A percentile compares a stretch with the other conserved stretches of the same genome.
These are phyloP conservation scores for Clonostachys byssicola DNA, from an alignment of 2,329 filamentous ascomycete species.

Conservation along the genomic window DNA sequence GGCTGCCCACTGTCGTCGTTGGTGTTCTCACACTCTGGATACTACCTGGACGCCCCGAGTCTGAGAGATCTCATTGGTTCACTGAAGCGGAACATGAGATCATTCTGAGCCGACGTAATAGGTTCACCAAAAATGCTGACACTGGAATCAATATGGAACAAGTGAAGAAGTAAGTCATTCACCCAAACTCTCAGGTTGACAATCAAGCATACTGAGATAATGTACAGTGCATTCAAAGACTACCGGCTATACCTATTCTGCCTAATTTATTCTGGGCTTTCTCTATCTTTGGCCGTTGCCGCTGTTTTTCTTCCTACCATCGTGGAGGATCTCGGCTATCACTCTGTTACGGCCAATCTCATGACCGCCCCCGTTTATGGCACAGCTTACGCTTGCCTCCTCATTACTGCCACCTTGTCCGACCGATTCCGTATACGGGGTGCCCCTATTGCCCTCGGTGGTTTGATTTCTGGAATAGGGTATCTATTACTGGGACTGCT, in stretches of 20 bases:
- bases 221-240: constrained; percentile 4
- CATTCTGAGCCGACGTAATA: constrained; percentile 5
- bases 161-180: constrained; percentile 2
- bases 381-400: constrained; percentile 3
- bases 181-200: neutral
- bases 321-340: constrained; percentile 8
- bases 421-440: constrained; percentile 5
- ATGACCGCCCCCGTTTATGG: constrained; percentile 8
- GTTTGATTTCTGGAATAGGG: constrained; percentile 5
- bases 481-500: constrained; percentile 7
- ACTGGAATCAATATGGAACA: constrained; percentile 8
- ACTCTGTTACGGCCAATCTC: constrained; percentile 7
- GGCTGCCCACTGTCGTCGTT: constrained; percentile 4
- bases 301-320: constrained; percentile 8
- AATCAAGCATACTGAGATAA: neutral
- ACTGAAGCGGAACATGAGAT: constrained; percentile 7
- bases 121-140: constrained; percentile 7
- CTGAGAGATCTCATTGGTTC: constrained; percentile 7
- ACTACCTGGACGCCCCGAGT: constrained; percentile 6
- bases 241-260: constrained; percentile 8
- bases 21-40: constrained; percentile 7
- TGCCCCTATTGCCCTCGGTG: constrained; percentile 5
- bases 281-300: constrained; percentile 7
- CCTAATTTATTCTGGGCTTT: constrained; percentile 8
- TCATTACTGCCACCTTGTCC: constrained; percentile 5